Percentiles rank a stretch among this genome's conserved stretches.
Evolutionary conservation across 495 filamentous ascomycete genomes (phyloP).

Genomic region (Platismatia glauca): DNA sequence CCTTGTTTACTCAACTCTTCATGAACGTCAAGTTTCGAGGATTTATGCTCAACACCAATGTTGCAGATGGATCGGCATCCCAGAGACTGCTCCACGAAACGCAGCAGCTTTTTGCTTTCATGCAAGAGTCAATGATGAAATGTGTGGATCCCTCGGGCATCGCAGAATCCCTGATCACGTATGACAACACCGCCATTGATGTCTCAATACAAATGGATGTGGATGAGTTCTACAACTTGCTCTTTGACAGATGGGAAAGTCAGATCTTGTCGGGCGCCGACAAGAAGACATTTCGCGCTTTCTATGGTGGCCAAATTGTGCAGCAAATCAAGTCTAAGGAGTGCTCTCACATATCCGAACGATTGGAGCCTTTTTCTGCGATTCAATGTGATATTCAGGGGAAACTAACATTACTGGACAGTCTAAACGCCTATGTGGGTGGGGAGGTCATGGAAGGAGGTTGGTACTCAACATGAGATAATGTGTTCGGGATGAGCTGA

Average conservation of each 20-base stretch:
- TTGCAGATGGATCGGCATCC: conserved; percentile 42
- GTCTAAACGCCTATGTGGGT: conserved; percentile 85
- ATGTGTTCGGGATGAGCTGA: conserved; percentile 21
- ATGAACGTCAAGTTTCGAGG: conserved; percentile 87
- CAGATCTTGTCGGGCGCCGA: conserved; percentile 59
- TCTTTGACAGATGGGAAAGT: conserved; percentile 85
- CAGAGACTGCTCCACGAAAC: conserved; percentile 69
- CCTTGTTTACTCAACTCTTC: conserved; percentile 88
- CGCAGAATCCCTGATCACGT: conserved; percentile 67
- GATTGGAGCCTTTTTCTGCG: conserved; percentile 82
- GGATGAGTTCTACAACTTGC: conserved; percentile 90
- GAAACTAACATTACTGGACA: conserved; percentile 74
- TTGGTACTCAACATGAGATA: conserved; percentile 29
- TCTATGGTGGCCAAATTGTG: conserved; percentile 86
- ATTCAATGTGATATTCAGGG: conserved; percentile 97
- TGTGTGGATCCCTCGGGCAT: conserved; percentile 64
- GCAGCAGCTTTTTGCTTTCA: conserved; percentile 68
- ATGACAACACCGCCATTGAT: conserved; percentile 79
- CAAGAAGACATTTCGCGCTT: conserved; percentile 69
- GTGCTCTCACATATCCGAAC: conserved; percentile 86
- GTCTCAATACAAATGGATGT: conserved; percentile 92
- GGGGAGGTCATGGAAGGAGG: conserved; percentile 95
- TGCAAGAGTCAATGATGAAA: conserved; percentile 74
- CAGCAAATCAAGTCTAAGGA: conserved; percentile 95
- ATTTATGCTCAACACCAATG: conserved; percentile 64